Evolutionary conservation across 805 yeast genomes (phyloP).

Genomic region (Nadsonia fulvescens): DNA sequence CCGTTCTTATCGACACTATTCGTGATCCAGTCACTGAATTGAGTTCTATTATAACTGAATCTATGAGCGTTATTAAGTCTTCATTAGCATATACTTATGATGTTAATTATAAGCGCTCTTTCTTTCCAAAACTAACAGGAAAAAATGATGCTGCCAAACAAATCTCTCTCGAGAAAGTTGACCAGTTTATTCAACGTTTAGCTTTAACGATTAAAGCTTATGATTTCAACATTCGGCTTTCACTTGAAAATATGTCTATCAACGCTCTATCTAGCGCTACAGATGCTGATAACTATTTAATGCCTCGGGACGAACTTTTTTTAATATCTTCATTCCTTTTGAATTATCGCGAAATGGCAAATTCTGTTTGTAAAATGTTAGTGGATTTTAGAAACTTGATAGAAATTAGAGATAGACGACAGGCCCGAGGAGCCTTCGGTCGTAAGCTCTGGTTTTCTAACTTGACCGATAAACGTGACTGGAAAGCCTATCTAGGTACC

Average conservation of each 20-base stretch:
- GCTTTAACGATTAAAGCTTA: constrained; percentile 4
- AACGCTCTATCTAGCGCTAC: constrained; percentile 1
- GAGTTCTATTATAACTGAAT: constrained; percentile 19
- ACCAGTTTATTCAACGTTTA: constrained; percentile 3
- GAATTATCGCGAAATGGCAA: constrained; percentile 26
- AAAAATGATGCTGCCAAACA: background rate
- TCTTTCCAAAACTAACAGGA: constrained; percentile 1
- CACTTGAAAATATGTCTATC: constrained; percentile 3
- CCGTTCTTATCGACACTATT: constrained; percentile 17
- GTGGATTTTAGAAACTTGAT: constrained; percentile 18
- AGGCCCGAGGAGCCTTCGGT: constrained; percentile 20
- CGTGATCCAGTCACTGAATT: constrained; percentile 19
- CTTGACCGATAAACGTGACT: constrained; percentile 18
- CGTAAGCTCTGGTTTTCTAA: constrained; percentile 28
- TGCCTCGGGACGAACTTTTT: constrained; percentile 33
- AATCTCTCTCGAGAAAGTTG: constrained; percentile 1
- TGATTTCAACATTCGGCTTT: constrained; percentile 1
- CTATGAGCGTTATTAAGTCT: constrained; percentile 18
- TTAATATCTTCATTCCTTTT: constrained; percentile 30
- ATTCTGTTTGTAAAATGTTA: constrained; percentile 18
- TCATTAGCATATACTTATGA: constrained; percentile 25
- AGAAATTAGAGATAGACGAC: constrained; percentile 17
- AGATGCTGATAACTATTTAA: constrained; percentile 15
- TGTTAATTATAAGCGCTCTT: constrained; percentile 13
- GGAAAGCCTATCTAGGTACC: constrained; percentile 21